phyloP scores from a whole-genome alignment of 2,329 filamentous ascomycete genomes.

The Aspergillus chevalieri region DNA sequence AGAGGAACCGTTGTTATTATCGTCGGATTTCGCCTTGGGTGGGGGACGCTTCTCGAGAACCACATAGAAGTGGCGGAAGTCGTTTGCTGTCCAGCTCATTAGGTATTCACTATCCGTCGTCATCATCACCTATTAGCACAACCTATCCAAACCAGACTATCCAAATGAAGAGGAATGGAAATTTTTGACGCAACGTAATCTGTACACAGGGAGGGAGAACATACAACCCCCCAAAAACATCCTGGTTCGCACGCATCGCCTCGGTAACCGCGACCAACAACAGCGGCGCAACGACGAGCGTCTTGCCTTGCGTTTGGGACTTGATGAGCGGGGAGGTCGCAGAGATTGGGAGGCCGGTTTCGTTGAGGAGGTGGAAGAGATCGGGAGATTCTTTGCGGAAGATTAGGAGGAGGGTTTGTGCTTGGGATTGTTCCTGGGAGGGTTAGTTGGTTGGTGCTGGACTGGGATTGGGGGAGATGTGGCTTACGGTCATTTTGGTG shows the following conservation, averaged over 20 bases:
- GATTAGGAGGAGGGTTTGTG: conserved; percentile 1
- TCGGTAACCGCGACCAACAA: conserved; percentile 1
- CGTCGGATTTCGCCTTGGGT: not conserved
- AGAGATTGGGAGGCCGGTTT: not conserved
- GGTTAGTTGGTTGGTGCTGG: not conserved
- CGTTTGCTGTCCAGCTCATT: conserved; percentile 1
- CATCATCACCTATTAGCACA: not conserved
- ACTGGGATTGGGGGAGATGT: not conserved
- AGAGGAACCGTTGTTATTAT: not conserved
- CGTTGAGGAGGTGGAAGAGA: conserved; percentile 1
- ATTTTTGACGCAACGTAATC: too few relatives aligned
- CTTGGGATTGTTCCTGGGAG: not conserved
- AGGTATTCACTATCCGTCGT: conserved; percentile 1
- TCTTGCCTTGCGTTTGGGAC: not conserved
- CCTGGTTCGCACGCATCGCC: not conserved
- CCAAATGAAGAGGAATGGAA: not conserved
- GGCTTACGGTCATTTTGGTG: conserved; percentile 1
- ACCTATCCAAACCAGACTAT: not conserved
- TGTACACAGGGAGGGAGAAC: not conserved
- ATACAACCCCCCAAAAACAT: conserved; percentile 1
- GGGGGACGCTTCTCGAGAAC: not conserved
- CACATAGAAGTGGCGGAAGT: not conserved
- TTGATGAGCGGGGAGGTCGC: not conserved
- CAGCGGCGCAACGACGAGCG: not conserved
- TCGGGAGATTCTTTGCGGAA: not conserved